Evolutionary conservation across 2,329 filamentous ascomycete genomes (phyloP), one percentile per base, ranked within the genome.

Genomic region (Sarocladiaceae sp.): DNA sequence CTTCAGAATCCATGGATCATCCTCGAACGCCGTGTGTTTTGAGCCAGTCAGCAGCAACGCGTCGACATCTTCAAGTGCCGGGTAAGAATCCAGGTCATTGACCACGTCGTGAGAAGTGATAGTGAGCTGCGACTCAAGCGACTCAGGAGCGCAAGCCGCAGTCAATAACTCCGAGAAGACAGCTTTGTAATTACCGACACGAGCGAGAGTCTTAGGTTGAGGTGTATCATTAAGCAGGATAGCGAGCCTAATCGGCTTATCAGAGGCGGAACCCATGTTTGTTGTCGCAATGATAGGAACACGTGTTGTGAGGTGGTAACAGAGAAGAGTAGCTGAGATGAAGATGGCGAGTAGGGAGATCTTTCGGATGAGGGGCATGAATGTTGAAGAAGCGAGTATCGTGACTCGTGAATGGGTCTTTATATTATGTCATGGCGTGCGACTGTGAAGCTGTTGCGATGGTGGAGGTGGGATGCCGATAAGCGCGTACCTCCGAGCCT

Each of bases 1-100:
- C 15, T 64, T 63, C 17, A 72, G 40, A 49, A 77, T 76, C 74
- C 74, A 77, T 1, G 66, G 59, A 29, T 73, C 66, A 47, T 74
- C 64, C 40, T 71, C 63, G 53, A 70, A 75, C 2, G 73, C 68
- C 17, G 70, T 73, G 57, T 71, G 66, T 37, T 62, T 20, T 3
- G 10, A 40, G 4, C 47, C 47, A 6, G 47, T 50, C 15, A 50
- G 18, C 11, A 47, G 42, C n/a, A 33, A 15, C 12, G 42, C 40
- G n/a, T 52, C 42, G 11, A 44, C 37, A 10, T 35, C 26, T 2
- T 54, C 42, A 15, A 37, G 48, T 2, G 31, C 13, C 18, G 47
- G 47, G 31, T 37, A 51, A 7, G 50, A 50, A 31, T 36, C 29
- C 8, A 37, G 47, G 23, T 50, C 47, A 23, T 36, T 37, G 31